Percentiles rank a stretch among this genome's conserved stretches.
Evolutionary conservation across 805 yeast genomes (phyloP).

Genomic region (Sungouiella blattae): DNA sequence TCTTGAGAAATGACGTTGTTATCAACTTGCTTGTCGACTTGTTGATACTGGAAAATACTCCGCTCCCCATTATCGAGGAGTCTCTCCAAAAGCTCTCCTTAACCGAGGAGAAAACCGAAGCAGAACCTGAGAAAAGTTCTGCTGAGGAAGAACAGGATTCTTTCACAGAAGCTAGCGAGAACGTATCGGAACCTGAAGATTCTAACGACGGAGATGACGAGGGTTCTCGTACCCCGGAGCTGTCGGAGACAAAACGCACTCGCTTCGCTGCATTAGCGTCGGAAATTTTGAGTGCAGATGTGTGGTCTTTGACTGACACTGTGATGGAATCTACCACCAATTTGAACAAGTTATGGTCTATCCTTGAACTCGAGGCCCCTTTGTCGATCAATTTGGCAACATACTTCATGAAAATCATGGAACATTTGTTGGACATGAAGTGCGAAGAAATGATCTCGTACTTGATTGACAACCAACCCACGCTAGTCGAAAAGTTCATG

Average conservation of each 20-base stretch:
- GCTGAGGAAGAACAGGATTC: slow-evolving; percentile 1
- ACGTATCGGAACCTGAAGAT: slow-evolving; percentile 3
- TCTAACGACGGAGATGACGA: slow-evolving; percentile 4
- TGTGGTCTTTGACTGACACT: slow-evolving; percentile 90
- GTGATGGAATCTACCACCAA: slow-evolving; percentile 71
- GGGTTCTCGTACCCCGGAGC: slow-evolving; percentile 11
- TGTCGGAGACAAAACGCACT: slow-evolving; percentile 30
- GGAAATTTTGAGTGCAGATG: slow-evolving; percentile 86
- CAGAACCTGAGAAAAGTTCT: neutral
- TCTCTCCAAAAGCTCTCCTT: slow-evolving; percentile 13
- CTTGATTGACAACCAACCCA: slow-evolving; percentile 41
- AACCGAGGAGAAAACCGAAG: slow-evolving; percentile 1
- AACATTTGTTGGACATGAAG: slow-evolving; percentile 44
- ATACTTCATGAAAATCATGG: slow-evolving; percentile 50
- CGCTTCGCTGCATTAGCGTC: slow-evolving; percentile 57
- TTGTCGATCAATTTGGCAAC: slow-evolving; percentile 72
- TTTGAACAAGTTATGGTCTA: slow-evolving; percentile 71
- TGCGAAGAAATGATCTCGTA: slow-evolving; percentile 46
- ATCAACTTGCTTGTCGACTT: slow-evolving; percentile 36
- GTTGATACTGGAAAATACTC: slow-evolving; percentile 25
- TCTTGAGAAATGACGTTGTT: slow-evolving; percentile 51
- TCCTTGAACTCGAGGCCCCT: slow-evolving; percentile 66
- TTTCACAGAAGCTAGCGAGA: neutral
- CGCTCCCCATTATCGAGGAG: slow-evolving; percentile 14
- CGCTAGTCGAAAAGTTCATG: slow-evolving; percentile 38